These are phyloP conservation scores for Apiospora kogelbergensis DNA, from an alignment of 2,329 filamentous ascomycete species.

Conservation along the genomic window DNA sequence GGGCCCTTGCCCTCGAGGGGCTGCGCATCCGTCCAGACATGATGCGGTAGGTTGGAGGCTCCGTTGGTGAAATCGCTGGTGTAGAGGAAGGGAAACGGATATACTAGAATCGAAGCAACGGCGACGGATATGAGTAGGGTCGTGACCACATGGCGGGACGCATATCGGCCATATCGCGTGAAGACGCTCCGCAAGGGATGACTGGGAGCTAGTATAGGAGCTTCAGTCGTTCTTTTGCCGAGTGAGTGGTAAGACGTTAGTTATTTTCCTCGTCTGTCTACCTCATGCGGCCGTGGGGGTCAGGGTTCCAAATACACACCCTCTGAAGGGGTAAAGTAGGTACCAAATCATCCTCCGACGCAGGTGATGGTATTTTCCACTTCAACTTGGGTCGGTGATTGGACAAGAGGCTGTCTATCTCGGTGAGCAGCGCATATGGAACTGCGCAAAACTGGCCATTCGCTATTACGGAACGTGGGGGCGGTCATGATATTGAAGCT, in stretches of 20 bases:
- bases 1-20: slow-evolving; percentile 54
- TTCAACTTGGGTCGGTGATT: slow-evolving; percentile 6
- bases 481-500: slow-evolving; percentile 7
- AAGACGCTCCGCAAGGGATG: slow-evolving; percentile 67
- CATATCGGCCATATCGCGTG: slow-evolving; percentile 67
- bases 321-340: slow-evolving; percentile 73
- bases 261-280: not conserved
- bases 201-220: slow-evolving; percentile 61
- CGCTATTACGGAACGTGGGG: slow-evolving; percentile 4
- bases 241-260: not conserved
- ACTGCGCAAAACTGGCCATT: slow-evolving; percentile 9
- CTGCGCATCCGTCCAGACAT: slow-evolving; percentile 78
- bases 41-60: slow-evolving; percentile 70
- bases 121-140: slow-evolving; percentile 74
- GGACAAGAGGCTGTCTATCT: not conserved
- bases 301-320: slow-evolving; percentile 51
- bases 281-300: slow-evolving; percentile 12
- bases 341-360: slow-evolving; percentile 68
- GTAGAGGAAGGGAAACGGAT: slow-evolving; percentile 74
- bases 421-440: slow-evolving; percentile 6
- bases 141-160: slow-evolving; percentile 71
- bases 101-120: slow-evolving; percentile 68
- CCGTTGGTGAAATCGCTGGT: slow-evolving; percentile 70
- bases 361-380: slow-evolving; percentile 12
- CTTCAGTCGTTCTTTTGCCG: slow-evolving; percentile 66